Evolutionary conservation across 208 protist species (phyloP).

Genomic region (Giardia muris): DNA sequence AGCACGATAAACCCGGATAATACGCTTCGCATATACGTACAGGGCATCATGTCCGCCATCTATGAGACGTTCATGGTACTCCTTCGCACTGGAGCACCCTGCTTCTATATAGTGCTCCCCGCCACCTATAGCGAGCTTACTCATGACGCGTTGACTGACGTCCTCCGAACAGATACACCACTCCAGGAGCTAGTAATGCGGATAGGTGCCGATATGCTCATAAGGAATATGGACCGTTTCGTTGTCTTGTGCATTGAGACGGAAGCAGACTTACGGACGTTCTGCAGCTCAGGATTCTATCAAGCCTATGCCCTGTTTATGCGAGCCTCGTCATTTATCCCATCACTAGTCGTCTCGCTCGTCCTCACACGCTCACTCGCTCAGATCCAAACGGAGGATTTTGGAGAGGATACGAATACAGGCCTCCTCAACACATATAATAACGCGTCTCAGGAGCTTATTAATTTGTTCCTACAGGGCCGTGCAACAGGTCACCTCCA

Average conservation of each 20-base stretch:
- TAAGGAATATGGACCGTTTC: no score
- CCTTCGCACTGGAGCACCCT: neutral
- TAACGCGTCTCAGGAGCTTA: neutral
- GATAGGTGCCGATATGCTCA: no score
- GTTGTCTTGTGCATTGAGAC: neutral
- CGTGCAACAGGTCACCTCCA: neutral
- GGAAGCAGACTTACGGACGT: neutral
- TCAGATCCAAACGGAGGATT: neutral
- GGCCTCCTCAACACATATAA: neutral
- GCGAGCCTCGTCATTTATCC: neutral
- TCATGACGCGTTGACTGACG: no score
- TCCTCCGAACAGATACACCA: no score
- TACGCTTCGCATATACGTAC: neutral
- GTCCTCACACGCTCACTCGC: neutral
- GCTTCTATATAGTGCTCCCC: neutral
- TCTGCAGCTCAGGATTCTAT: neutral
- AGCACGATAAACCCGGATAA: no score
- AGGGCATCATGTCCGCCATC: neutral
- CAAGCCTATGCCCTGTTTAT: neutral
- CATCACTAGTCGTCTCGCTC: neutral
- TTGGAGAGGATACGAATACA: neutral
- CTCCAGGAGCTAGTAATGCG: no score
- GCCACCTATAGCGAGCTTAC: neutral
- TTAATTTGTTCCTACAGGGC: conserved; percentile 8
- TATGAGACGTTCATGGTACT: neutral